Base-by-base conservation (phyloP, 192 early-diverging fungal species). In the Phycomyces nitens region DNA sequence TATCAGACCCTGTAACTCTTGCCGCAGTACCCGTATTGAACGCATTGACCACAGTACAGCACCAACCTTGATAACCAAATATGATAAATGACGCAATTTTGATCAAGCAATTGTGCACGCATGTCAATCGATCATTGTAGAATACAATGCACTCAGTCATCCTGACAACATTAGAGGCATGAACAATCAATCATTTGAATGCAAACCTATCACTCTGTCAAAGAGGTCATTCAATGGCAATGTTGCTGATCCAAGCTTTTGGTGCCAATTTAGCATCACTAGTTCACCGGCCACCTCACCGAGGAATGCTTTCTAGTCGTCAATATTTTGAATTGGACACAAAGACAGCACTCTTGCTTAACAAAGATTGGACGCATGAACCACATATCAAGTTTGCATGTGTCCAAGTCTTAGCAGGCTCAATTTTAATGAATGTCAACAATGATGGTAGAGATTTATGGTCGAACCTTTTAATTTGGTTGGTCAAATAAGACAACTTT, bases 331-430 rank as follows among this genome's bases (percentile, higher is more conserved):
- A 56, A 27, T 27, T 56, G 54, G 54, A 56, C 34, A 18, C 24
- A 56, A 39, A 18, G 50, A 52, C 50, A 56, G 26, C 54, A 27
- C 24, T 56, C 54, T 56, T 72, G 1, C 22, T 71, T 0, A 72
- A 72, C 53, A 65, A 66, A 39, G 71, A 73, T 59, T 73, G 71
- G 61, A 42, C 58, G 41, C 58, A 62, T 60, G 55, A 56, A 9
- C 61, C 64, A 8, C 61, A 64, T 11, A 21, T 64, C 5, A 60
- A 58, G 14, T 67, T 68, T 51, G 50, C 54, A n/a, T 73, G 42
- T 20, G 58, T 50, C 3, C 51, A 38, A 53, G 51, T 64, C 49
- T 54, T 73, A 21, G 51, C 65, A 22, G 57, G 65, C 15, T 73
- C 56, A 27, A 26, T 73, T 4, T 51, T 73, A 5, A 26, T 68